These are phyloP conservation scores for Ambrosiella xylebori DNA, from an alignment of 2,329 filamentous ascomycete species.

Conservation along the genomic window DNA sequence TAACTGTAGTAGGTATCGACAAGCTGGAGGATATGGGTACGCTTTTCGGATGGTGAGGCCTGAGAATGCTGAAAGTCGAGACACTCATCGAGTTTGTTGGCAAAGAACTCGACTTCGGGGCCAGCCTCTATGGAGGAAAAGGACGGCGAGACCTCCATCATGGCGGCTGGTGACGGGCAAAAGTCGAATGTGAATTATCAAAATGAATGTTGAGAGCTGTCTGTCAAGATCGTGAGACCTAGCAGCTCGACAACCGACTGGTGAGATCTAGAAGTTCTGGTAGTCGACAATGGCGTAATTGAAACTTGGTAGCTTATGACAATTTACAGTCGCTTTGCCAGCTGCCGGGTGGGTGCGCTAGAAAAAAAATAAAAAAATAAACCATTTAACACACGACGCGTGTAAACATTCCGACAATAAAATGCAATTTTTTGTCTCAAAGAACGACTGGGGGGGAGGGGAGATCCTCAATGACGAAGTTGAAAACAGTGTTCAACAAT, in stretches of 20 bases:
- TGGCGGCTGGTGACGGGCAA: not conserved
- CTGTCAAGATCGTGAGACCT: not conserved
- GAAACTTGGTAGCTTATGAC: not conserved
- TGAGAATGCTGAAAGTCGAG: constrained; percentile 24
- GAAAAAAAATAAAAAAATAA: not conserved
- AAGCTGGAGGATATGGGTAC: constrained; percentile 50
- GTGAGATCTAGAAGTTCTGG: not conserved
- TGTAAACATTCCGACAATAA: not conserved
- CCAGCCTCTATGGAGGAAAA: constrained; percentile 29
- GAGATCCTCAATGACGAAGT: no score
- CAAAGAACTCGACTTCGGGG: constrained; percentile 74
- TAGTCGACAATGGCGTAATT: no score
- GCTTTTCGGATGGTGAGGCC: constrained; percentile 30
- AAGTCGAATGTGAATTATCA: not conserved
- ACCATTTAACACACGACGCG: not conserved
- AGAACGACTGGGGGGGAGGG: no score
- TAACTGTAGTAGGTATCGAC: constrained; percentile 47
- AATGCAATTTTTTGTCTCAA: not conserved
- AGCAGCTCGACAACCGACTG: not conserved
- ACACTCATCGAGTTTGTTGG: constrained; percentile 65
- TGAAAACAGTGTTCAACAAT: not conserved
- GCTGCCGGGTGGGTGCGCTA: not conserved
- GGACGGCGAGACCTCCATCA: constrained; percentile 10
- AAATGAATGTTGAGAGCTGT: not conserved
- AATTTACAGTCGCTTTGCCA: not conserved